phyloP scores from a whole-genome alignment of 768 basidiomycete species.

The Tricholoma saponaceum region DNA sequence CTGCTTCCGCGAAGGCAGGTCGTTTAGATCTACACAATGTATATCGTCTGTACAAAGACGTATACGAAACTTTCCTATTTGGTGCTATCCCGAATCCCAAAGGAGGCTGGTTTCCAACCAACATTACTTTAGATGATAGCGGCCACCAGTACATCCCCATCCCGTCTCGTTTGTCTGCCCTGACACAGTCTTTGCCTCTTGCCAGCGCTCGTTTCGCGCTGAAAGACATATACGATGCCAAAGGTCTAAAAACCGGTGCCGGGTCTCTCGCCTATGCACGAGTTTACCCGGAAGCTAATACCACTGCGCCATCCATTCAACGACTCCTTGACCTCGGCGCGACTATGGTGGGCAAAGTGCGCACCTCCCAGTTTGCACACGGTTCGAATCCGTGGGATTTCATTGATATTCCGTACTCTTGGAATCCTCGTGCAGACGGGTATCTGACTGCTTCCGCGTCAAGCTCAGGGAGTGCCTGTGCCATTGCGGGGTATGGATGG shows the following conservation, averaged over 20 bases:
- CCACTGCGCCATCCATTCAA: constrained; percentile 38
- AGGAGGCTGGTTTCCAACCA: constrained; percentile 30
- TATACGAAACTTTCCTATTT: constrained; percentile 39
- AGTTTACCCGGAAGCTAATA: constrained; percentile 29
- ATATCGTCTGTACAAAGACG: constrained; percentile 38
- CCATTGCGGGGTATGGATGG: constrained; percentile 35
- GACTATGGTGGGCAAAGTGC: constrained; percentile 49
- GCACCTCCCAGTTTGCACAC: constrained; percentile 50
- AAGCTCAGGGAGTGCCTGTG: constrained; percentile 37
- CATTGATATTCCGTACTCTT: constrained; percentile 30
- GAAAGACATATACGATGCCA: constrained; percentile 38
- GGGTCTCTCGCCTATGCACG: constrained; percentile 29
- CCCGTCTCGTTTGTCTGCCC: constrained; percentile 42
- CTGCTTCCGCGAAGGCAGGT: not conserved
- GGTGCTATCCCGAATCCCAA: constrained; percentile 34
- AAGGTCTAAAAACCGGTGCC: constrained; percentile 30
- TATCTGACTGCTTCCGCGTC: constrained; percentile 32
- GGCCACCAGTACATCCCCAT: constrained; percentile 38
- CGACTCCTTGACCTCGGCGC: constrained; percentile 45
- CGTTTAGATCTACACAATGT: constrained; percentile 19
- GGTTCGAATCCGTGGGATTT: constrained; percentile 38
- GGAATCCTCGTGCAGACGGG: constrained; percentile 35
- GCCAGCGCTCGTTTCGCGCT: constrained; percentile 45
- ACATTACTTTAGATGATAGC: constrained; percentile 22
- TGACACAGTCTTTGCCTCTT: constrained; percentile 26